Conservation (phyloP, 805 yeast genomes). For the Kurtzmaniella fragi region DNA sequence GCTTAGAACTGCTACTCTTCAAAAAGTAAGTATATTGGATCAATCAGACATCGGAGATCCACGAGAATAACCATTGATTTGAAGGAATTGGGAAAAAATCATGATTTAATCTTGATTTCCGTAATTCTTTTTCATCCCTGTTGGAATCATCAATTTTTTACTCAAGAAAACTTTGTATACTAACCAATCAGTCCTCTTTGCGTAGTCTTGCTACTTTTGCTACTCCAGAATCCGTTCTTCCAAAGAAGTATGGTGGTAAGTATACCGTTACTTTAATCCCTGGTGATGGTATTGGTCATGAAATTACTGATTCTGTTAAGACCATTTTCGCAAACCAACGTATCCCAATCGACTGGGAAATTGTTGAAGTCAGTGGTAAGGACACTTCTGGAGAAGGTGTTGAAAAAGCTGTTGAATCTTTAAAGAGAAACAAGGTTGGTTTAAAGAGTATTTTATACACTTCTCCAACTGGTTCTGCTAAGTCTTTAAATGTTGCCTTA, state of each 20-base stretch:
- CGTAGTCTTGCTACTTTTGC: constrained; percentile 54
- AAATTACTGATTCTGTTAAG: constrained; percentile 90
- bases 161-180: constrained; percentile 10
- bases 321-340: constrained; percentile 81
- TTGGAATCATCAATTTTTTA: background rate
- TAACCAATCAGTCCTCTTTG: constrained; percentile 26
- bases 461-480: constrained; percentile 69
- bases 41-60: background rate
- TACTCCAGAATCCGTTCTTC: constrained; percentile 59
- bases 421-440: constrained; percentile 95
- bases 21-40: constrained; percentile 14
- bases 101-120: too few relatives aligned
- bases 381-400: constrained; percentile 64
- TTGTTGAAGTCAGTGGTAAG: constrained; percentile 40
- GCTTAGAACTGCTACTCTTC: constrained; percentile 17
- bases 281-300: constrained; percentile 98
- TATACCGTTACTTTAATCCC: constrained; percentile 93
- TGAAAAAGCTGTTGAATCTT: constrained; percentile 79
- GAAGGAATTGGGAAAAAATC: too few relatives aligned
- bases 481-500: constrained; percentile 91
- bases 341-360: constrained; percentile 93
- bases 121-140: too few relatives aligned
- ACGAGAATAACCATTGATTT: too few relatives aligned
- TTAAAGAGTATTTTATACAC: constrained; percentile 94
- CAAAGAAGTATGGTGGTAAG: constrained; percentile 92